Conservation (phyloP, 164 flowering plant genomes). For the Sedum album region DNA sequence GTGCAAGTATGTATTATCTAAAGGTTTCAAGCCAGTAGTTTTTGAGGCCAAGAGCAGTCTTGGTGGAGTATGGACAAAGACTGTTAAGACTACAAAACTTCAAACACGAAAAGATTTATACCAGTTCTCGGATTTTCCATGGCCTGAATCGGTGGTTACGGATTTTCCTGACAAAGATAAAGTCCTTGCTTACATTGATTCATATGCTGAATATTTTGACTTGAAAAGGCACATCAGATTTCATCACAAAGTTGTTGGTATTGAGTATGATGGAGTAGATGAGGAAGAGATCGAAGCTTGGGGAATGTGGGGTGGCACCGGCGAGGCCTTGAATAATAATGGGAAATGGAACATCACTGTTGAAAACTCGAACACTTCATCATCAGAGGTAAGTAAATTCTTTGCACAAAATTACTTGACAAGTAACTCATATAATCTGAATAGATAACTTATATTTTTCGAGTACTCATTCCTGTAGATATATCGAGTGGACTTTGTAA, state of each 20-base stretch:
- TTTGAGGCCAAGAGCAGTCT: background rate
- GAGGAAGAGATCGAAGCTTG: background rate
- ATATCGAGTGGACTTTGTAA: slow-evolving; percentile 23
- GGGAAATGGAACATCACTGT: background rate
- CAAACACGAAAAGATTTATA: background rate
- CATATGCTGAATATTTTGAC: background rate
- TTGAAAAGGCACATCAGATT: background rate
- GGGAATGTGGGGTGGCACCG: background rate
- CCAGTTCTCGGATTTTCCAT: background rate
- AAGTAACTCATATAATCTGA: background rate
- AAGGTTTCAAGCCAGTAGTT: background rate
- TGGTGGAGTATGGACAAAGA: background rate
- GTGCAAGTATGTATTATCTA: background rate
- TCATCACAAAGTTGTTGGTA: background rate
- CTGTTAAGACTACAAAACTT: background rate
- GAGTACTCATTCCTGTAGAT: slow-evolving; percentile 17
- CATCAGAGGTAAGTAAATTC: background rate
- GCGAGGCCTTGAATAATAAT: background rate
- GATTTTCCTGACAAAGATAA: background rate
- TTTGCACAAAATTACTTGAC: background rate
- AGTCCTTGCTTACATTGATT: background rate
- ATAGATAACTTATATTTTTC: background rate
- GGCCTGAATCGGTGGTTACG: background rate
- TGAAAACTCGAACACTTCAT: background rate
- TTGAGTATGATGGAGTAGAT: background rate